A percentile compares a stretch with the other conserved stretches of the same genome.
Evolutionary conservation across 352 stramenopile genomes (phyloP).

Genomic region (Pythium volutum): DNA sequence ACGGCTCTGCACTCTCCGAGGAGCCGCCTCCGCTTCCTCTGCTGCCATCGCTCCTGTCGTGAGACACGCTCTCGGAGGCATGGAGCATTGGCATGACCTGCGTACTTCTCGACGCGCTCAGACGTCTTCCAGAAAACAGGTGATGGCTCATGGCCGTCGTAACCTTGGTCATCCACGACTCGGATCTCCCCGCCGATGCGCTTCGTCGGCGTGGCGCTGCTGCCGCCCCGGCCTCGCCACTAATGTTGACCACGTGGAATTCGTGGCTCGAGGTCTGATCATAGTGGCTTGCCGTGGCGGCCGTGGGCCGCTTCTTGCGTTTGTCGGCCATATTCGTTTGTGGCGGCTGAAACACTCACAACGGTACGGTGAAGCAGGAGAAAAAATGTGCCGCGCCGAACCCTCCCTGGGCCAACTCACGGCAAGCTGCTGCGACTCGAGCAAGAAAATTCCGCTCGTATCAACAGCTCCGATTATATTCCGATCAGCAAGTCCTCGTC

Average conservation of each 20-base stretch:
- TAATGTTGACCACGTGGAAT: constrained; percentile 38
- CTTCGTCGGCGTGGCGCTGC: constrained; percentile 24
- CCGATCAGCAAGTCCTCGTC: constrained; percentile 7
- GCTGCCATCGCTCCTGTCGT: constrained; percentile 1
- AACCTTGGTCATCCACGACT: constrained; percentile 74
- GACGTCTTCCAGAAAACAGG: constrained; percentile 52
- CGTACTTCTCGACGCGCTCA: constrained; percentile 50
- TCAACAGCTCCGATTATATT: background rate
- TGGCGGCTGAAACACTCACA: background rate
- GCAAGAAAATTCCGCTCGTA: background rate
- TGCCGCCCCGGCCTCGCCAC: background rate
- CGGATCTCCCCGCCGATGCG: constrained; percentile 26
- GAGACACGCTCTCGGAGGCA: background rate
- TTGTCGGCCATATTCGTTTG: constrained; percentile 34
- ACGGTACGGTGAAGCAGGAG: background rate
- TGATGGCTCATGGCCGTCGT: constrained; percentile 58
- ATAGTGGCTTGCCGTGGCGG: constrained; percentile 22
- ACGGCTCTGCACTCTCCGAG: background rate
- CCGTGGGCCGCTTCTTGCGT: constrained; percentile 31
- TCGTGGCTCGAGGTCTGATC: constrained; percentile 27
- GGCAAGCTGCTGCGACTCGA: background rate
- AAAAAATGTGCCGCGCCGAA: no score
- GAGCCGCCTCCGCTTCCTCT: background rate
- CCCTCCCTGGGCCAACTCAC: no score
- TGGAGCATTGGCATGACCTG: constrained; percentile 50